Base-by-base conservation (phyloP, 2,329 filamentous ascomycete species). In the Scleromitrula shiraiana region DNA sequence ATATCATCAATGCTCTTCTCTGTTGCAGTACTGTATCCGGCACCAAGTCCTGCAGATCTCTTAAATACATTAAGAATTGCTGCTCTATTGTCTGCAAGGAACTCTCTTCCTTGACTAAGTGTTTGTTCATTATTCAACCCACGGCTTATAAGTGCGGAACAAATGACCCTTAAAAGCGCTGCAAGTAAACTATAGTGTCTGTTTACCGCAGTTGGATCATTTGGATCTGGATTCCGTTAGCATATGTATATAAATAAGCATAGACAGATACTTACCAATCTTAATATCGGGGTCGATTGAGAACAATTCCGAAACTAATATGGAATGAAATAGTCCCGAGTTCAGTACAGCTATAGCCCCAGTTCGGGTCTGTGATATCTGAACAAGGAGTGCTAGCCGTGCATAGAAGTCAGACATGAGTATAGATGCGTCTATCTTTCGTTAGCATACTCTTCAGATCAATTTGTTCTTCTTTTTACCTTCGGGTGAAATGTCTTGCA, bases 31-130 rank as follows among this genome's bases (percentile, higher is more conserved):
- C 66, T 64, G n/a, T n/a, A n/a, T 27, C 68, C 64, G 32, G 69
- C 67, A 15, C 85, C 85, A 49, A 95, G 85, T 40, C 86, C 86
- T 0, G 87, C 87, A 58, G 86, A 87, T 56, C 89, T 77, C 71
- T 98, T 98, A 61, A 98, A 86, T 17, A 95, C 83, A 38, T 89
- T 85, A 54, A 93, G 80, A 59, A 97, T 87, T 49, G 90, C 80
- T 65, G 83, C 80, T 53, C 91, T 77, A 65, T 95, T 88, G 55
- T 93, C 85, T 5, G 77, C 76, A 51, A 98, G 71, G 68, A 98
- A 98, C 29, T 75, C 75, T 48, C 85, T 79, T 1, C 84, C 89
- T 62, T 90, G 86, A 33, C 83, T 76, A 33, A 90, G 67, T 2
- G 78, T 78, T 50, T 80, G 75, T 48, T 81, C 78, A 64, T 95